phyloP scores from a whole-genome alignment of 2,329 filamentous ascomycete species.

The Trichoderma asperellum region DNA sequence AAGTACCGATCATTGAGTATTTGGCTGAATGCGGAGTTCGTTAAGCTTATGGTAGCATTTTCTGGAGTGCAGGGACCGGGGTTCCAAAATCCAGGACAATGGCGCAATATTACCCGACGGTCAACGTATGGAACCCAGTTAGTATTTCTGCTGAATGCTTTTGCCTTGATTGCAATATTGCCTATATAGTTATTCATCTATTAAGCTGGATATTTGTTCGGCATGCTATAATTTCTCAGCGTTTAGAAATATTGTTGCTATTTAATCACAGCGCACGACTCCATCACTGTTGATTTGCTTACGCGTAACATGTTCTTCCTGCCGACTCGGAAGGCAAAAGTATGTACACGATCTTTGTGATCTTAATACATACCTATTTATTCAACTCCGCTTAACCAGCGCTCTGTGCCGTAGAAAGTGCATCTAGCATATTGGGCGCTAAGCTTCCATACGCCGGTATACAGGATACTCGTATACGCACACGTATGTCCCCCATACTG shows the following conservation, averaged over 20 bases:
- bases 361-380: background rate
- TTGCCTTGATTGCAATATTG: no score
- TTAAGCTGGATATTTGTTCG: no score
- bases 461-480: background rate
- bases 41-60: conserved; percentile 25
- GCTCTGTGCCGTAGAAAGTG: background rate
- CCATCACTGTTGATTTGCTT: background rate
- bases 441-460: background rate
- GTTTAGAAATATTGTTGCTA: background rate
- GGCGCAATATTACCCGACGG: conserved; percentile 19
- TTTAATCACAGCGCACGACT: background rate
- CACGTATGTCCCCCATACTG: background rate
- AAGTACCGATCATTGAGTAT: background rate
- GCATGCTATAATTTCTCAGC: no score
- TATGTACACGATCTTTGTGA: background rate
- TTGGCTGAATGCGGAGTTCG: conserved; percentile 11
- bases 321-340: background rate
- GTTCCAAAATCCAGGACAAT: conserved; percentile 5
- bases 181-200: no score
- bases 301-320: background rate
- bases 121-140: background rate
- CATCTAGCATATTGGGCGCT: background rate
- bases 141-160: background rate
- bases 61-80: conserved; percentile 20
- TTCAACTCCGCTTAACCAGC: background rate